These are phyloP conservation scores for Leptomonas pyrrhocoris DNA, from an alignment of 208 protist species.

Conservation along the genomic window DNA sequence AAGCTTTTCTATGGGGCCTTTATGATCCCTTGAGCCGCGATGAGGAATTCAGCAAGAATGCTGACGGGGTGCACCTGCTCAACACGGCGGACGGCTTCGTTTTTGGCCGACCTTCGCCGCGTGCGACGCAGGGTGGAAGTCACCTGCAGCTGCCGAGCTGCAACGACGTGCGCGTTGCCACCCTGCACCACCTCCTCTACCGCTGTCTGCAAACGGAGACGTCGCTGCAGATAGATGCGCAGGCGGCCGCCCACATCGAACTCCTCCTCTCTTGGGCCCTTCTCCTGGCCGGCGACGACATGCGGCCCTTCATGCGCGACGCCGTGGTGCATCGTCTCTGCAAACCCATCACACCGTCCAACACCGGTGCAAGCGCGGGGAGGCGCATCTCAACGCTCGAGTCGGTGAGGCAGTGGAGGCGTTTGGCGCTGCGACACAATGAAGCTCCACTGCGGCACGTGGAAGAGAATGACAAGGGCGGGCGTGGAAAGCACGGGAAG, in stretches of 20 bases:
- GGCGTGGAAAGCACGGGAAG: neutral
- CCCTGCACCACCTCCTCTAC: conserved; percentile 30
- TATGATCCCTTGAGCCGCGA: neutral
- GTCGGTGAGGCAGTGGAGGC: conserved; percentile 16
- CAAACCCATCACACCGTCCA: conserved; percentile 11
- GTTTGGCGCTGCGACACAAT: conserved; percentile 14
- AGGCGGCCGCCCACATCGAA: neutral
- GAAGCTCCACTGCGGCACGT: neutral
- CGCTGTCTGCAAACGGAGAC: conserved; percentile 20
- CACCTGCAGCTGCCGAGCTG: neutral
- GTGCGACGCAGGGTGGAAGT: no score
- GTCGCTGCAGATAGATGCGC: neutral
- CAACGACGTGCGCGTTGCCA: conserved; percentile 8
- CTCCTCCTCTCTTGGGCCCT: conserved; percentile 27
- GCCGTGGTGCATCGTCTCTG: conserved; percentile 28
- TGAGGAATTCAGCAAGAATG: neutral
- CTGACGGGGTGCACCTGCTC: no score
- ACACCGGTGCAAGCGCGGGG: no score
- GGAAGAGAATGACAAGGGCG: no score
- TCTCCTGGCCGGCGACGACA: conserved; percentile 5
- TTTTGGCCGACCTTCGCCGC: neutral
- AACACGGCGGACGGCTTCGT: neutral
- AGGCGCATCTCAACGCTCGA: no score
- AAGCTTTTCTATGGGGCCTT: conserved; percentile 32
- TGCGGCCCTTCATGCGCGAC: conserved; percentile 8